Evolutionary conservation across 306 rosid genomes (phyloP).

Genomic region (Macrotyloma uniflorum): DNA sequence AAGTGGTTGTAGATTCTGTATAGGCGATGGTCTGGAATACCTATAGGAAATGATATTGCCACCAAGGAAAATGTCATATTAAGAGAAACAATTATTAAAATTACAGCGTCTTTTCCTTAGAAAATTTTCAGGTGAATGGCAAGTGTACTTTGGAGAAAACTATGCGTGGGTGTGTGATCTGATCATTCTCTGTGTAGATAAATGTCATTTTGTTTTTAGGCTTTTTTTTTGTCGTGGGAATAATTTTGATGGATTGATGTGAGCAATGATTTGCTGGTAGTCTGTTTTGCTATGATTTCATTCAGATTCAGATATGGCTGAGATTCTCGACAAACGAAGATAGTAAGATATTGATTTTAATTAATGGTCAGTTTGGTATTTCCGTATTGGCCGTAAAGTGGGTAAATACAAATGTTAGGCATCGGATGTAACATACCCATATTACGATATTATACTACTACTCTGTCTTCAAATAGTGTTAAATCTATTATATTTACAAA

Average conservation of each 20-base stretch:
- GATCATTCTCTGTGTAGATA: constrained; percentile 51
- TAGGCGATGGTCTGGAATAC: constrained; percentile 46
- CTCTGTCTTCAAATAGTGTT: too few relatives aligned
- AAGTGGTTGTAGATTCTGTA: constrained; percentile 70
- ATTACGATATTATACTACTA: too few relatives aligned
- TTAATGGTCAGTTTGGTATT: neutral
- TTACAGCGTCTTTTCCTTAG: constrained; percentile 33
- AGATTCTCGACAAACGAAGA: neutral
- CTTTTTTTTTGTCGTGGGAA: constrained; percentile 6
- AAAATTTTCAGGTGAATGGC: constrained; percentile 34
- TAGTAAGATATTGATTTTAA: neutral
- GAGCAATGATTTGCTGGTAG: constrained; percentile 4
- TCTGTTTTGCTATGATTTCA: constrained; percentile 12
- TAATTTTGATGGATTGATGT: constrained; percentile 29
- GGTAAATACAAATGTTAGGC: neutral
- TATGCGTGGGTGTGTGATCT: constrained; percentile 31
- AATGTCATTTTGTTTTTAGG: constrained; percentile 43
- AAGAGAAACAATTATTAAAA: constrained; percentile 19
- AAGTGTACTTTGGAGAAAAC: constrained; percentile 34
- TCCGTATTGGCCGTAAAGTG: neutral
- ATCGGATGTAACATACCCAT: too few relatives aligned
- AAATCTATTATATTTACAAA: too few relatives aligned
- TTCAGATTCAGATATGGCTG: constrained; percentile 6
- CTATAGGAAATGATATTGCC: constrained; percentile 16
- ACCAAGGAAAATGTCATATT: constrained; percentile 35